phyloP scores from a whole-genome alignment of 2,329 filamentous ascomycete species.

The Metarhizium humberi region DNA sequence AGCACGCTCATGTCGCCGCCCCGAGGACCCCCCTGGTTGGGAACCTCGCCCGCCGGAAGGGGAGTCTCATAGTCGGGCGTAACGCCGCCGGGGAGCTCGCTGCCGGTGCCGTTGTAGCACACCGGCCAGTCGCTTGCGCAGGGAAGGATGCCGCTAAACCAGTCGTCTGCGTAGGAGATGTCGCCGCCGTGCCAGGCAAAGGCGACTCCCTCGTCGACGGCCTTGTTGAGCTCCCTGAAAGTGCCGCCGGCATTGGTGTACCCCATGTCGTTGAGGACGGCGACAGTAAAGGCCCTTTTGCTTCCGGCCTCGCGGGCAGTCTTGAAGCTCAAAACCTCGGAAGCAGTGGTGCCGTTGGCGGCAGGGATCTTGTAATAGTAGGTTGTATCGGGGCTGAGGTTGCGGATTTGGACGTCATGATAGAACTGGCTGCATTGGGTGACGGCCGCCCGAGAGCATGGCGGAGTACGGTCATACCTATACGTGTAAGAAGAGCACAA shows the following conservation, averaged over 20 bases:
- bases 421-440: slow-evolving; percentile 43
- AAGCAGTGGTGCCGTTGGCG: slow-evolving; percentile 39
- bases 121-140: slow-evolving; percentile 37
- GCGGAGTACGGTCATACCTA: slow-evolving; percentile 39
- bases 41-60: slow-evolving; percentile 32
- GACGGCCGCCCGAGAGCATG: slow-evolving; percentile 32
- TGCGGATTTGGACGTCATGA: slow-evolving; percentile 36
- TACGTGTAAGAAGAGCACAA: neutral
- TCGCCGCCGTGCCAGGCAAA: slow-evolving; percentile 46
- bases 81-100: slow-evolving; percentile 27
- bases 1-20: slow-evolving; percentile 39
- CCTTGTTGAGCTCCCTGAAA: slow-evolving; percentile 30
- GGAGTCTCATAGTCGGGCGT: slow-evolving; percentile 32
- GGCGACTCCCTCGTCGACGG: slow-evolving; percentile 31
- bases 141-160: slow-evolving; percentile 39
- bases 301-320: slow-evolving; percentile 23
- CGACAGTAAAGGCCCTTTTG: slow-evolving; percentile 31
- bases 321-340: slow-evolving; percentile 34
- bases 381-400: slow-evolving; percentile 31
- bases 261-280: slow-evolving; percentile 40
- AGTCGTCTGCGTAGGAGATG: slow-evolving; percentile 40
- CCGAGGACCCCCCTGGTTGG: slow-evolving; percentile 34
- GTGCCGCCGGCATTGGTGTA: slow-evolving; percentile 43
- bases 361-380: slow-evolving; percentile 41
- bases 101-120: slow-evolving; percentile 40